A percentile compares a stretch with the other conserved stretches of the same genome.
Evolutionary conservation across 805 yeast genomes (phyloP).

Genomic region (Yarrowia sp.): DNA sequence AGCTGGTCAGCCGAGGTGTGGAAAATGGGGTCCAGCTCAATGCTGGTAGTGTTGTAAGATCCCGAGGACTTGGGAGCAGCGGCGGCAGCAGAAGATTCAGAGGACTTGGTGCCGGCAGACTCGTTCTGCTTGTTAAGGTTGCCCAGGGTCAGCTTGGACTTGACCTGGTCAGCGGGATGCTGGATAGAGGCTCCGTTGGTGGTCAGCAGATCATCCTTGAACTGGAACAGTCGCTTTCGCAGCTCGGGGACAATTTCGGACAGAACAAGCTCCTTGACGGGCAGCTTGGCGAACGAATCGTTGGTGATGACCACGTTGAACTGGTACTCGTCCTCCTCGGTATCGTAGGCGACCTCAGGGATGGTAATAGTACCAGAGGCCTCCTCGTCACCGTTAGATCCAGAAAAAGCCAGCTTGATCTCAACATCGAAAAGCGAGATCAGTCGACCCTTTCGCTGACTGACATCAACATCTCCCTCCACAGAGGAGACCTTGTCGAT

Average conservation of each 20-base stretch:
- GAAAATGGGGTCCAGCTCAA: conserved; percentile 75
- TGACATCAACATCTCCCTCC: conserved; percentile 96
- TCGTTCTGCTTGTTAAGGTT: conserved; percentile 41
- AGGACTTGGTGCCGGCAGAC: conserved; percentile 26
- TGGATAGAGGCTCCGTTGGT: conserved; percentile 85
- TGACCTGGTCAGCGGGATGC: conserved; percentile 63
- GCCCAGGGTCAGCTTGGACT: conserved; percentile 52
- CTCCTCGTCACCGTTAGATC: conserved; percentile 40
- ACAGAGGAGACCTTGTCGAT: conserved; percentile 53
- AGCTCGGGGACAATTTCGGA: conserved; percentile 64
- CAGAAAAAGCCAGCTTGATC: conserved; percentile 56
- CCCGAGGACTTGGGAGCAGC: conserved; percentile 18
- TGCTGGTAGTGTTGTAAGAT: conserved; percentile 69
- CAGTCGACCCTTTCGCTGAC: conserved; percentile 95
- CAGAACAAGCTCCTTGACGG: conserved; percentile 52
- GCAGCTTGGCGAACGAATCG: conserved; percentile 45
- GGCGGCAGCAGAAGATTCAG: conserved; percentile 41
- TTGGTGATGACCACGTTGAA: conserved; percentile 67
- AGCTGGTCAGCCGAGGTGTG: conserved; percentile 85
- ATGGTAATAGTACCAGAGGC: conserved; percentile 71
- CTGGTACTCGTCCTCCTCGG: conserved; percentile 80
- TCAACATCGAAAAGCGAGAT: conserved; percentile 84
- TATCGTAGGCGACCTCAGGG: conserved; percentile 94
- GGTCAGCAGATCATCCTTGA: conserved; percentile 73
- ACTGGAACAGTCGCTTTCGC: conserved; percentile 55